phyloP scores from a whole-genome alignment of 2,329 filamentous ascomycete genomes.

The Thelonectria blattea region DNA sequence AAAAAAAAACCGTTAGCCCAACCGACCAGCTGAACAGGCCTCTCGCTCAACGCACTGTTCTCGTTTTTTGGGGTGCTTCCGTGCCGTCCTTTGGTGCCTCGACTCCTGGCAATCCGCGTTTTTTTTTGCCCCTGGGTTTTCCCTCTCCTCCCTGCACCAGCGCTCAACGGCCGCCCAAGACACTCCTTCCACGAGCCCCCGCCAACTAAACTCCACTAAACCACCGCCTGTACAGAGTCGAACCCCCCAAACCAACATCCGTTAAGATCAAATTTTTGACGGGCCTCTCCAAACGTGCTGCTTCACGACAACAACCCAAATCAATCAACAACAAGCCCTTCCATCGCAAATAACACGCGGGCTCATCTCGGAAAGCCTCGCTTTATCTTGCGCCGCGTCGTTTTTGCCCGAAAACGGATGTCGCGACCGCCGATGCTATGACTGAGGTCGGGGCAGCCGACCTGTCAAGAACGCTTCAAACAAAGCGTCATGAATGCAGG shows the following conservation, averaged over 20 bases:
- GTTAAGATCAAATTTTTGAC: slow-evolving; percentile 42
- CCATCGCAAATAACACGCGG: slow-evolving; percentile 39
- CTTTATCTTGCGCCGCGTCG: slow-evolving; percentile 49
- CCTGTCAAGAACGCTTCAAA: slow-evolving; percentile 70
- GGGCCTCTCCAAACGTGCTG: slow-evolving; percentile 38
- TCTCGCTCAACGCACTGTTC: slow-evolving; percentile 9
- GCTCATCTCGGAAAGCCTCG: slow-evolving; percentile 40
- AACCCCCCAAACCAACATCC: slow-evolving; percentile 30
- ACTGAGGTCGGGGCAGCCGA: slow-evolving; percentile 72
- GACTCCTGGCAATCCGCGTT: neutral
- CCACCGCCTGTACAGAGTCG: slow-evolving; percentile 28
- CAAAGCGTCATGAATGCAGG: slow-evolving; percentile 68
- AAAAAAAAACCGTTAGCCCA: neutral
- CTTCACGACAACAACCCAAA: slow-evolving; percentile 40
- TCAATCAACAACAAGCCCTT: slow-evolving; percentile 43
- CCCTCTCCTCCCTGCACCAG: neutral
- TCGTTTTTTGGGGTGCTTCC: neutral
- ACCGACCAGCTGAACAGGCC: slow-evolving; percentile 23
- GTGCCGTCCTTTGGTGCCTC: neutral
- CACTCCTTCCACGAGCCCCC: slow-evolving; percentile 24
- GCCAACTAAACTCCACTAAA: slow-evolving; percentile 29
- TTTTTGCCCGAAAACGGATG: slow-evolving; percentile 72
- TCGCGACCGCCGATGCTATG: slow-evolving; percentile 72
- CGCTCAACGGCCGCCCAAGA: slow-evolving; percentile 4
- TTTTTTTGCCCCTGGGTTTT: neutral